Percentiles rank a stretch among this genome's conserved stretches.
Conservation (phyloP, 2,329 filamentous ascomycete genomes). For the Cercospora sesami region DNA sequence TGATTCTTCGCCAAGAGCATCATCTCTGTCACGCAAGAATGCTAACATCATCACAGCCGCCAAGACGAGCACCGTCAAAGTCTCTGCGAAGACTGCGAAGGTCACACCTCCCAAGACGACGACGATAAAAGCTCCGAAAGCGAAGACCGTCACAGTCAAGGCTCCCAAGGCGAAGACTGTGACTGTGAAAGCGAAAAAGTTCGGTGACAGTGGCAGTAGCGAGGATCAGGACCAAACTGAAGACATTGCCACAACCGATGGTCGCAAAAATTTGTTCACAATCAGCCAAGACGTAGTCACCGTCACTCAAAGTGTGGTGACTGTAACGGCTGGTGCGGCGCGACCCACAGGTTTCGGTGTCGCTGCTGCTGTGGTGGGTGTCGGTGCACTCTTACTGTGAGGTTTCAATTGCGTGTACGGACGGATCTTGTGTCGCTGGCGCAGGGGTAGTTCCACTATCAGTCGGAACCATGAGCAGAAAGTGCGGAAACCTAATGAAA, state of each 20-base stretch:
- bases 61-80: neutral
- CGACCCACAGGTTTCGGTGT: neutral
- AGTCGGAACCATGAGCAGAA: neutral
- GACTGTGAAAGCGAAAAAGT: neutral
- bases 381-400: neutral
- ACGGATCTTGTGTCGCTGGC: neutral
- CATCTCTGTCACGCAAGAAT: neutral
- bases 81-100: neutral
- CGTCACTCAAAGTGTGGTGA: neutral
- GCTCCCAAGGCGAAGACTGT: neutral
- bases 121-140: neutral
- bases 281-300: neutral
- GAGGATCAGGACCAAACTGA: neutral
- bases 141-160: neutral
- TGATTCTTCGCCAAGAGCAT: neutral
- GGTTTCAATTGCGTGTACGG: neutral
- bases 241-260: neutral
- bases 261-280: neutral
- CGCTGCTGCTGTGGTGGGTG: neutral
- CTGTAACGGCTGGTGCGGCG: neutral
- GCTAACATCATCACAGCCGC: neutral
- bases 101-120: neutral
- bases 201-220: neutral
- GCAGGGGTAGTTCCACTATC: neutral
- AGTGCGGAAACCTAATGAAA: neutral